These are phyloP conservation scores for Tolypocladium album DNA, from an alignment of 2,329 filamentous ascomycete genomes.

Conservation along the genomic window DNA sequence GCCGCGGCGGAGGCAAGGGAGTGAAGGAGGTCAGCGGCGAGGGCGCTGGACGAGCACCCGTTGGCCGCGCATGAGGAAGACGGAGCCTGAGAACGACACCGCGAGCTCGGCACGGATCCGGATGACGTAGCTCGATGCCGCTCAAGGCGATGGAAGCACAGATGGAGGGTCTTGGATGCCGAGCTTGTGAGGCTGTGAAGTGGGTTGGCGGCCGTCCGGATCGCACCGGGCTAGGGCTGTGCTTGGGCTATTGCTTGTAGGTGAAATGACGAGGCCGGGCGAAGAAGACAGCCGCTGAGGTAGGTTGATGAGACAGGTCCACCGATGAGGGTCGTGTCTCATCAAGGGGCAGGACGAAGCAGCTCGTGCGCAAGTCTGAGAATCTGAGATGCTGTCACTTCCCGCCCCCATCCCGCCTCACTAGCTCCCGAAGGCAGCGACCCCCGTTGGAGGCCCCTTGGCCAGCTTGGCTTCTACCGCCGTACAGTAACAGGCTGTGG, in stretches of 20 bases:
- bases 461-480: background rate
- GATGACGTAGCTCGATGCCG: background rate
- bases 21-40: background rate
- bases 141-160: background rate
- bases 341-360: background rate
- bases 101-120: background rate
- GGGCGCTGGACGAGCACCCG: conserved; percentile 1
- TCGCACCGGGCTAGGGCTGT: background rate
- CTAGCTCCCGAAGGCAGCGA: background rate
- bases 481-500: too few species aligned
- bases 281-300: background rate
- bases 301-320: background rate
- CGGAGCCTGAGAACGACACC: background rate
- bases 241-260: background rate
- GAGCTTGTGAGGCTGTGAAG: background rate
- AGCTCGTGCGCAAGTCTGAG: background rate
- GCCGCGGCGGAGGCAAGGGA: background rate
- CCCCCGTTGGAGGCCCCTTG: background rate
- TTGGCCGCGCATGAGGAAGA: conserved; percentile 3
- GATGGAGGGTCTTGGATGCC: background rate
- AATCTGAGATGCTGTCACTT: background rate
- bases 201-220: background rate
- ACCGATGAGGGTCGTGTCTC: background rate
- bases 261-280: background rate
- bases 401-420: background rate